These are phyloP conservation scores for Gossypium rotundifolium DNA, from an alignment of 345 rosid genomes.

Conservation along the genomic window DNA sequence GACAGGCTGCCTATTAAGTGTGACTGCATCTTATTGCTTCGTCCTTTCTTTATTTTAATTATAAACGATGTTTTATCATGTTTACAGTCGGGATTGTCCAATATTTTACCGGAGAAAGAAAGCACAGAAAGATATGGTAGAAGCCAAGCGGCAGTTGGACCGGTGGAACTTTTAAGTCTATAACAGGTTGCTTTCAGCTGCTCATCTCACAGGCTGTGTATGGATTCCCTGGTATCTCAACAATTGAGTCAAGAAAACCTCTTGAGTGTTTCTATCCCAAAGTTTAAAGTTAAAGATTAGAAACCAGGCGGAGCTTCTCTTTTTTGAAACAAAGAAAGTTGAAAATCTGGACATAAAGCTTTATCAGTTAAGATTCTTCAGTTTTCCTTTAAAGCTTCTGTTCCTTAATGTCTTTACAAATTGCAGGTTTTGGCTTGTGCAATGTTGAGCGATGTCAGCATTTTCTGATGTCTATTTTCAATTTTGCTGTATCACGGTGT, in stretches of 20 bases:
- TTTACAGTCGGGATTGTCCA: slow-evolving; percentile 89
- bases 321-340: not conserved
- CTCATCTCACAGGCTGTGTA: not conserved
- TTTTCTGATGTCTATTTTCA: too few relatives aligned
- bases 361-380: not conserved
- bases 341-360: not conserved
- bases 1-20: not conserved
- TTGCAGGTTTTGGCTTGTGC: not conserved
- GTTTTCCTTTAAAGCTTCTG: not conserved
- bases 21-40: not conserved
- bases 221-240: not conserved
- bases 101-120: slow-evolving; percentile 95
- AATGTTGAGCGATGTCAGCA: not conserved
- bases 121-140: slow-evolving; percentile 93
- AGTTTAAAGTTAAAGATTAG: not conserved
- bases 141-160: slow-evolving; percentile 59
- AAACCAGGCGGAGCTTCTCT: not conserved
- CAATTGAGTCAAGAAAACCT: not conserved
- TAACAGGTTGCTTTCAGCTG: not conserved
- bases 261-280: not conserved
- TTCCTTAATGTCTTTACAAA: not conserved
- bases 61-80: not conserved
- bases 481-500: not conserved
- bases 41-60: not conserved
- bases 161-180: slow-evolving; percentile 3